Evolutionary conservation across 192 early-diverging fungal species (phyloP), one percentile per base, ranked within the genome.

Genomic region (Entomortierella lignicola): DNA sequence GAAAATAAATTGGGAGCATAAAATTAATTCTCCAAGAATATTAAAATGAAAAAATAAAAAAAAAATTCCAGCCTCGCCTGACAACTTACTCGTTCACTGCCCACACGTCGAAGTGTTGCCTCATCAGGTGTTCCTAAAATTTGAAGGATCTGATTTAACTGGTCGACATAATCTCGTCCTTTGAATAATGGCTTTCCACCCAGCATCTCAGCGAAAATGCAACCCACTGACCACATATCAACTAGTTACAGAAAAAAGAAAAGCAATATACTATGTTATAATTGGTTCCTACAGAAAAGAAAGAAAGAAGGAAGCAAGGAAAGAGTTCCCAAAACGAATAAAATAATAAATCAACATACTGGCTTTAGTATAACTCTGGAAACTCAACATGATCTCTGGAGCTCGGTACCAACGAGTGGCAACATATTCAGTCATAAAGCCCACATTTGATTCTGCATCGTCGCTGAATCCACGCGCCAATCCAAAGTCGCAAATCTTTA

Each of bases 371-470:
- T 99, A 99, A 57, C 89, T 93, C 64, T 95, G 92, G 85, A 98
- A 98, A 54, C 95, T 96, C 30, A 99, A 83, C 93, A 99, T 96
- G 67, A 99, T 95, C 75, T 99, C 98, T n/a, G 98, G 98, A 18
- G 98, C 95, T 34, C 98, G 89, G 83, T 98, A 99, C 96, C 97
- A 99, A 75, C 98, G 84, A 11, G 98, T 99, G 34, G 98, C 98
- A 41, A 99, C 98, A 71, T 99, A 99, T 83, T 99, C 98, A n/a
- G 98, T 99, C 95, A 99, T 99, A 72, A 97, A 98, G 2, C 95
- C 96, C 51, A 91, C 90, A 61, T 93, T 92, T 55, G 85, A 86
- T 41, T 94, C 96, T 34, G 88, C 89, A 26, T 89, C 89, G 53
- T 93, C 92, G 7, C 93, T 90, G 67, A 93, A 92, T 13, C 95